Percentiles rank a stretch among this genome's conserved stretches.
Conservation (phyloP, 2,329 filamentous ascomycete genomes). For the Pseudopithomyces maydicus region DNA sequence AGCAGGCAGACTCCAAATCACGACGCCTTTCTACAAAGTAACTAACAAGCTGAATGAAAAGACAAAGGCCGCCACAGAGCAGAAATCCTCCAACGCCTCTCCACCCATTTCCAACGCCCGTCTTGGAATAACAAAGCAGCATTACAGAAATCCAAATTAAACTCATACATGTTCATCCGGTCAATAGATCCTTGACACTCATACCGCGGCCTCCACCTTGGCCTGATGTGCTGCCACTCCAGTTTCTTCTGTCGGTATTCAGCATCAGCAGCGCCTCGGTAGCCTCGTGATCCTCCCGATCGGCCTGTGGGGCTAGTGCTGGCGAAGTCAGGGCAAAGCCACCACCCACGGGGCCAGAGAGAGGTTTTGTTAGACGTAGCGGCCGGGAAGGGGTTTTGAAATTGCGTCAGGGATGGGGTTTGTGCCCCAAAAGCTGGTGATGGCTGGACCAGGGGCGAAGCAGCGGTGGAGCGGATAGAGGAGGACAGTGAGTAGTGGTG, state of each 20-base stretch:
- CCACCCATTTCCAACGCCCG: neutral
- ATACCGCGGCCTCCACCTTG: slow-evolving; percentile 40
- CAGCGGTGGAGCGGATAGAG: slow-evolving; percentile 42
- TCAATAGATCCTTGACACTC: slow-evolving; percentile 54
- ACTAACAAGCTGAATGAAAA: neutral
- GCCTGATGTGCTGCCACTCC: slow-evolving; percentile 34
- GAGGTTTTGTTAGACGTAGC: slow-evolving; percentile 31
- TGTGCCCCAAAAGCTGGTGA: slow-evolving; percentile 51
- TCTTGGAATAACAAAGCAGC: neutral
- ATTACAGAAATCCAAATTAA: neutral
- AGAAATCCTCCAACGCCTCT: slow-evolving; percentile 15
- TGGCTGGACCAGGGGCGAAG: slow-evolving; percentile 41
- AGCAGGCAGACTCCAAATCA: neutral
- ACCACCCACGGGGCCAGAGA: slow-evolving; percentile 25
- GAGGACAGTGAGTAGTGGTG: slow-evolving; percentile 54
- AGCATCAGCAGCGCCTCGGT: slow-evolving; percentile 88
- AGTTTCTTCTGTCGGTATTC: slow-evolving; percentile 72
- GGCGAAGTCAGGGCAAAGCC: slow-evolving; percentile 44
- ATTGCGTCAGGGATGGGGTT: slow-evolving; percentile 33
- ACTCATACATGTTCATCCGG: slow-evolving; percentile 21
- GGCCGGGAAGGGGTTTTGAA: slow-evolving; percentile 36
- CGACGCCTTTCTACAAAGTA: neutral
- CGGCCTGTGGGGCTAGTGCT: slow-evolving; percentile 41
- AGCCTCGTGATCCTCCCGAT: slow-evolving; percentile 68
- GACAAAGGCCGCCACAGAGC: neutral